Evolutionary conservation across 208 protist species (phyloP), one percentile per base, ranked within the genome.

Genomic region (Vickermania spadyakhi): DNA sequence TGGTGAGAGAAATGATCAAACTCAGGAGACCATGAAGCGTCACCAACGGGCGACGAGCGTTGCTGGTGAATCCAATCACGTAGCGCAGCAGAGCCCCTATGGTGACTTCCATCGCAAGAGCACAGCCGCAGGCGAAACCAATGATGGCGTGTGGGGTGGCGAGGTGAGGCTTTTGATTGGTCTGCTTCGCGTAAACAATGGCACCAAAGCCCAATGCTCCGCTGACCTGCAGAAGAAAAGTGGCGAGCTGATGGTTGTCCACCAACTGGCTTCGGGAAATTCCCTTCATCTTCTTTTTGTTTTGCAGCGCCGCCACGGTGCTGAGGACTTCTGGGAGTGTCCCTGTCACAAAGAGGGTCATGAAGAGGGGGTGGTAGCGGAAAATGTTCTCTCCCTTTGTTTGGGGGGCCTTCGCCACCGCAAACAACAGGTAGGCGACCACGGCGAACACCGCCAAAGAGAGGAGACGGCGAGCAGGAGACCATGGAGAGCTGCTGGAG

Each of bases 361-460:
- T 55, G 11, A 23, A 11, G 21, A 55, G 7, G 51, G 51, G 51
- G 51, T 55, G 51, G 51, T 55, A 55, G 21, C 25, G 51, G 51
- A 55, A 55, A 45, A 45, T 18, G 11, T n/a, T 45, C 11, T 45
- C 36, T 45, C 11, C 36, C 36, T n/a, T 7, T 18, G 7, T 45
- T n/a, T 45, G 11, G 36, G 36, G 18, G 36, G 7, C 36, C 11
- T 18, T 45, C 11, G 36, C 7, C 36, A 18, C 18, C 11, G 11
- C 11, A 45, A 45, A 45, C 7, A 45, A 7, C 7, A 45, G 18
- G 36, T 45, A 45, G 36, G 36, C 36, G 11, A 45, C 18, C 11
- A 7, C 7, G 36, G 11, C 36, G 11, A 45, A 7, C 7, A 45
- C 36, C 11, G 36, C 36, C 11, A 7, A 45, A 45, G 36, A 45